These are phyloP conservation scores for Quercus agrifolia DNA, from an alignment of 306 rosid genomes.

Conservation along the genomic window DNA sequence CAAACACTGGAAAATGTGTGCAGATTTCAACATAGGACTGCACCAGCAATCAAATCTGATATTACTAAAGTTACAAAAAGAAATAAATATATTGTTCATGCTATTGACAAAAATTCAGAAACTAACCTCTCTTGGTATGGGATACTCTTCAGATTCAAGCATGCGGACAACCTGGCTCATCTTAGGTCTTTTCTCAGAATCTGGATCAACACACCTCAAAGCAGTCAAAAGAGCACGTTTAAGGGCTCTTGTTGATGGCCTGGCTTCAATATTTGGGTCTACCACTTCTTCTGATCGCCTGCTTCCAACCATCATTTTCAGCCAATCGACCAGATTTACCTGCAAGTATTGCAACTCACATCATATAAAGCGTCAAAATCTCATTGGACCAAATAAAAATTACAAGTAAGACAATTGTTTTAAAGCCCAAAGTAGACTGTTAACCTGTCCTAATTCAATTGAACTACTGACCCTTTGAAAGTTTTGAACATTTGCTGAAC, in stretches of 20 bases:
- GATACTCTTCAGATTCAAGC: constrained; percentile 94
- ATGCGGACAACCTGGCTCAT: constrained; percentile 90
- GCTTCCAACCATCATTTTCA: constrained; percentile 92
- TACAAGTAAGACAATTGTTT: neutral
- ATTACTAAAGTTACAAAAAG: neutral
- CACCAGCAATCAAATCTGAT: neutral
- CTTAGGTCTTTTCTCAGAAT: constrained; percentile 90
- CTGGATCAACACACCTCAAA: constrained; percentile 89
- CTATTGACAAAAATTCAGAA: neutral
- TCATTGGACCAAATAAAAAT: constrained; percentile 1
- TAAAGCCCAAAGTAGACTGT: neutral
- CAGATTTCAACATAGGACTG: neutral
- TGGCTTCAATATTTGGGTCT: constrained; percentile 77
- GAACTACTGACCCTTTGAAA: neutral
- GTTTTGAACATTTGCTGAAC: neutral
- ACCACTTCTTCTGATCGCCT: constrained; percentile 89
- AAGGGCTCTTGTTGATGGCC: constrained; percentile 81
- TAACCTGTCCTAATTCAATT: neutral
- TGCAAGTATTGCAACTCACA: constrained; percentile 26
- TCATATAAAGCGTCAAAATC: constrained; percentile 10
- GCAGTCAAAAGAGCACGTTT: constrained; percentile 87
- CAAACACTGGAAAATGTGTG: neutral
- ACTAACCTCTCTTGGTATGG: constrained; percentile 80
- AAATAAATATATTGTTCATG: neutral
- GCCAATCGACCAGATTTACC: constrained; percentile 93